Evolutionary conservation across 768 basidiomycete species (phyloP), one percentile per base, ranked within the genome.

Genomic region (Podaxis carcinomalis): DNA sequence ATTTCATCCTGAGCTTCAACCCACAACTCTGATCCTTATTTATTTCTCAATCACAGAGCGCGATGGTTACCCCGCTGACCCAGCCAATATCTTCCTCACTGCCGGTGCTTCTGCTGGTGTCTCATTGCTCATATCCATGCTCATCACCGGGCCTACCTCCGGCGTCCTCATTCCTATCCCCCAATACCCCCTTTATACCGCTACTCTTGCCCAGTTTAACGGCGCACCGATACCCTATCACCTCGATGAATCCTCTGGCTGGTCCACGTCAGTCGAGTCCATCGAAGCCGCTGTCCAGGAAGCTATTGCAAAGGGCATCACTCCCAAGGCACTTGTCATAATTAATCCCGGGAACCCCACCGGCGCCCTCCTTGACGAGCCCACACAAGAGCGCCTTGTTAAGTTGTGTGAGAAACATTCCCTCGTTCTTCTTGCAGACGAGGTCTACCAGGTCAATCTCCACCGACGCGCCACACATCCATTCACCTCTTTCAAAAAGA

Each of bases 291-390:
- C 90, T 4, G 77, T 98, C 63, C 76, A 82, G 13, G 82, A 86
- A 37, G 90, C 90, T 1, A 75, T 80, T 28, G 74, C 77, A 61
- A 81, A 87, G 16, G 88, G 88, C 64, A 77, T 83, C 28, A 73
- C 75, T 4, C 81, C 93, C 53, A 93, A 90, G 67, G 94, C 90
- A 4, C 83, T 99, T 60, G 96, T 98, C 63, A 84, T 99, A 68
- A 98, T 99, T 81, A 99, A 99, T 78, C 96, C 96, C 0, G 96
- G 96, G 23, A 99, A 98, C 77, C 96, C 97, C 21, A 98, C 97
- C 0, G 97, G 96, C 44, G 85, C 89, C 3, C 81, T 96, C 54
- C 83, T 99, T 10, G 83, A 87, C 64, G 79, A 84, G 61, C 65
- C 73, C 28, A 91, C 90, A 21, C 91, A 94, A 80, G 77, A 80